Evolutionary conservation across 208 protist species (phyloP), one percentile per base, ranked within the genome.

Genomic region (Leishmania martiniquensis): DNA sequence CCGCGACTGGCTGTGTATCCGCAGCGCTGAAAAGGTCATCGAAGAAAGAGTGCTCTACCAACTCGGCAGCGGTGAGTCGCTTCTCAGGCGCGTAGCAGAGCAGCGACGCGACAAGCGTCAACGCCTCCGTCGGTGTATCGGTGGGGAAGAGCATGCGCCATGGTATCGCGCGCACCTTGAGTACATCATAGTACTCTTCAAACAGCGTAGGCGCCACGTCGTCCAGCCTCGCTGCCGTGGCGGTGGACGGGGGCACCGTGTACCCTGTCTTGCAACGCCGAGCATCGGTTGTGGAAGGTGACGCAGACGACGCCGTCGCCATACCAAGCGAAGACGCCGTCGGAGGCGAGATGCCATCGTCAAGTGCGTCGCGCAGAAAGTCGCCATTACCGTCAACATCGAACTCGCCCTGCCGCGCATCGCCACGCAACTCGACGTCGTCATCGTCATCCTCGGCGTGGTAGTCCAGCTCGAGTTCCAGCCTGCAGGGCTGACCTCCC

Each of bases 41-140:
- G 77, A 99, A 99, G 83, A 99, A 99, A 32, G 96, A 86, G 85
- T 99, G 99, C 44, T 96, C 87, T 82, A 99, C 97, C 4, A 99
- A 98, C 87, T 99, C 98, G 52, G 87, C 85, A 7, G 98, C 98
- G 7, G 99, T 99, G 7, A 99, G 87, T n/a, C 99, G 93, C 78
- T 99, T 90, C 52, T 93, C 82, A 59, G 98, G 98, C 52, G 98
- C 94, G 87, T 99, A 99, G 34, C 93, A 86, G 22, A 99, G 91
- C 52, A 99, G 84, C 76, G 90, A 85, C 34, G 98, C 93, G 6
- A 99, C 86, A 15, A 99, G 96, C 66, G 99, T 96, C 22, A 99
- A 82, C 13, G 98, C 99, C 51, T 99, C 91, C 32, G 85, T 81
- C 9, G 97, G 87, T 0, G 93, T 96, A 65, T 87, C 74, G 0